phyloP scores from a whole-genome alignment of 208 protist species.

The Entamoeba histolytica region DNA sequence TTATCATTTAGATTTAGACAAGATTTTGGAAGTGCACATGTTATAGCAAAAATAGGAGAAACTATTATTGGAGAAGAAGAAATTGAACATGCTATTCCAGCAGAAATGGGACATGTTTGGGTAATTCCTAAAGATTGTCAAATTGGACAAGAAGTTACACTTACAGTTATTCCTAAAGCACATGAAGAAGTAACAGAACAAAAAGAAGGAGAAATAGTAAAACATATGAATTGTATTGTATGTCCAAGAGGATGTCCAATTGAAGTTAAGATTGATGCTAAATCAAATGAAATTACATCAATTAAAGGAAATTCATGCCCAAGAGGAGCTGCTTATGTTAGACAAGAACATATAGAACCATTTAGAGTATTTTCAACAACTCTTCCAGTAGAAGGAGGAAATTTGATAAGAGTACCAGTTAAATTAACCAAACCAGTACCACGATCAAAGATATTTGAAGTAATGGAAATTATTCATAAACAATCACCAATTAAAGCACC shows the following conservation, averaged over 20 bases:
- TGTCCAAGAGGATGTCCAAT: not conserved
- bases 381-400: not conserved
- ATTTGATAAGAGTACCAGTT: not conserved
- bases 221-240: not conserved
- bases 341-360: slow-evolving; percentile 1
- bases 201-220: not conserved
- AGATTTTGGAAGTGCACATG: not conserved
- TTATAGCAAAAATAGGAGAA: not conserved
- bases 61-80: not conserved
- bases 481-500: not conserved
- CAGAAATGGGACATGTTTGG: not conserved
- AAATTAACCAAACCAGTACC: not conserved
- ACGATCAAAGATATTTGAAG: not conserved
- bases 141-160: not conserved
- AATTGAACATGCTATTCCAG: not conserved
- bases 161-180: not conserved
- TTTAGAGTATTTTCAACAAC: not conserved
- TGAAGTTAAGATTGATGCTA: not conserved
- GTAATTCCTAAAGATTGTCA: not conserved
- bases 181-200: not conserved
- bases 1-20: not conserved
- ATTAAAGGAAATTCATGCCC: slow-evolving; percentile 7
- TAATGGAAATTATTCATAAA: not conserved
- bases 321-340: slow-evolving; percentile 1
- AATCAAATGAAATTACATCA: not conserved